Evolutionary conservation across 2,329 filamentous ascomycete genomes (phyloP), one percentile per base, ranked within the genome.

Genomic region (Alternaria atra): DNA sequence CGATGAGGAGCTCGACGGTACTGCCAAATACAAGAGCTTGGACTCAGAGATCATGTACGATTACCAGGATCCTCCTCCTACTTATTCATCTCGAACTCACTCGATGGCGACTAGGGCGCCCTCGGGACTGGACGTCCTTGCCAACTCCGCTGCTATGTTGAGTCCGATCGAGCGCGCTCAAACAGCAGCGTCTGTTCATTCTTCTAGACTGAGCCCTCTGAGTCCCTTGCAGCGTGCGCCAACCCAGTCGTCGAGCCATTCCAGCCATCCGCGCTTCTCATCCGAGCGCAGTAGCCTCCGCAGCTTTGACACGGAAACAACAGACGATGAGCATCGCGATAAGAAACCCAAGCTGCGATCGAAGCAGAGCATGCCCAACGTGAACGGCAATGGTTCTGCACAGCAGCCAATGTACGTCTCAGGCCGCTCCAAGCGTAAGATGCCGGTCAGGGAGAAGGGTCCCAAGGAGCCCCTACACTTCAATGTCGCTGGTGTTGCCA

Each of bases 21-120:
- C 70, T 23, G 67, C 69, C 64, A 77, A 72, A 55, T 75, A 71
- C 66, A 76, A 76, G 70, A 77, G 72, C 66, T 61, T 78, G 68
- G 75, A 79, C 63, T 74, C 77, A 46, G 77, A 80, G 65, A 74
- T 79, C 60, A 80, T 80, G 76, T 79, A 80, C 74, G 77, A 79
- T 64, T 79, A 78, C 66, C 75, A 77, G 70, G 75, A 79, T 68
- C 77, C 77, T 74, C 78, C 79, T 71, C 78, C 78, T 40, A 78
- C 77, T 48, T 80, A 80, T 73, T 77, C 76, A 60, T 79, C 77
- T 62, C 75, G 76, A 73, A 77, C 74, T 77, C 75, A 77, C 74
- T 75, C 73, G 65, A 44, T 75, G 67, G 73, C 72, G 64, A 74
- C 77, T 59, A 78, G 76, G 72, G 66, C 73, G 72, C 73, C 72